These are phyloP conservation scores for Botrytis pseudocinerea DNA, from an alignment of 2,329 filamentous ascomycete species.

Conservation along the genomic window DNA sequence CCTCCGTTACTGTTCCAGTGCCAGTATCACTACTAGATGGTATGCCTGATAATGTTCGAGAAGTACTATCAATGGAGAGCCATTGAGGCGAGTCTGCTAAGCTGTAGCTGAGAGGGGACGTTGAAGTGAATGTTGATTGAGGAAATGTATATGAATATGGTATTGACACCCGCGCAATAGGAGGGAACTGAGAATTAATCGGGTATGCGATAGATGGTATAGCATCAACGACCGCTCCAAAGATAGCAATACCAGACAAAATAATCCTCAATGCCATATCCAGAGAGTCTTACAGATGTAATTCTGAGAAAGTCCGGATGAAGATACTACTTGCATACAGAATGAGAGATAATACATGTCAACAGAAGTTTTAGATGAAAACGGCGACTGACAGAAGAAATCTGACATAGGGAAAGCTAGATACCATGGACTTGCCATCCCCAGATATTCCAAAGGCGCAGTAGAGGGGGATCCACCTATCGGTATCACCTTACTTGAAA, in stretches of 20 bases:
- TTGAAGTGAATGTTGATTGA: slow-evolving; percentile 69
- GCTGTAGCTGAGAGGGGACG: slow-evolving; percentile 62
- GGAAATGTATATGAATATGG: slow-evolving; percentile 73
- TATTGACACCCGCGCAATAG: slow-evolving; percentile 68
- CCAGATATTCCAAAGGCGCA: slow-evolving; percentile 33
- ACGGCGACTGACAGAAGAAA: slow-evolving; percentile 20
- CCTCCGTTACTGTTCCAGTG: slow-evolving; percentile 52
- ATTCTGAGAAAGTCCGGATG: slow-evolving; percentile 16
- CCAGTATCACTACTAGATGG: slow-evolving; percentile 57
- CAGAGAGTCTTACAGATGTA: slow-evolving; percentile 22
- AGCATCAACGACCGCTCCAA: slow-evolving; percentile 36
- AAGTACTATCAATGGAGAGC: slow-evolving; percentile 68
- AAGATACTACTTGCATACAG: slow-evolving; percentile 25
- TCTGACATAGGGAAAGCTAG: slow-evolving; percentile 23
- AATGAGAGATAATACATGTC: slow-evolving; percentile 18
- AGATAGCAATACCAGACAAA: slow-evolving; percentile 27
- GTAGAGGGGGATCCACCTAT: slow-evolving; percentile 32
- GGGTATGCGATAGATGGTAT: slow-evolving; percentile 59
- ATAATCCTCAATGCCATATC: slow-evolving; percentile 33
- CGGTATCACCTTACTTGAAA: slow-evolving; percentile 35
- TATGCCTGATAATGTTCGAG: slow-evolving; percentile 68
- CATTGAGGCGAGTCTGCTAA: slow-evolving; percentile 67
- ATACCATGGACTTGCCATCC: slow-evolving; percentile 27
- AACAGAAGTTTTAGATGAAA: slow-evolving; percentile 24
- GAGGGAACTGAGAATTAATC: slow-evolving; percentile 81